These are phyloP conservation scores for Didymella keratinophila DNA, from an alignment of 2,329 filamentous ascomycete genomes.

Conservation along the genomic window DNA sequence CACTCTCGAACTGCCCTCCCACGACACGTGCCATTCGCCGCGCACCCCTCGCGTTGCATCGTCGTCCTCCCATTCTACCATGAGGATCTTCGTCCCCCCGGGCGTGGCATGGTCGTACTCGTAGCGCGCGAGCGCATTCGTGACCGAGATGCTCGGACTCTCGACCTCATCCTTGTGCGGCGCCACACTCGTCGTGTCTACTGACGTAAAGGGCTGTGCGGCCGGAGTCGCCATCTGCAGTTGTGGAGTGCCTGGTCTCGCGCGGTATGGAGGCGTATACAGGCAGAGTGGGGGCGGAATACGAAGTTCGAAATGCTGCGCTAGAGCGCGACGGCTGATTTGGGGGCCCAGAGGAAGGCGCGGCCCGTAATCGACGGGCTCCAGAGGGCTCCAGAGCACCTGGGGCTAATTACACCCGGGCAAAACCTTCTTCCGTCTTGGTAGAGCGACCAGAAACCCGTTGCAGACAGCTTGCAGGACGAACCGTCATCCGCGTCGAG, in stretches of 20 bases:
- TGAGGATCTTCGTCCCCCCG: slow-evolving; percentile 87
- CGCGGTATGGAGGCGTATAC: slow-evolving; percentile 43
- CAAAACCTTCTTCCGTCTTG: slow-evolving; percentile 26
- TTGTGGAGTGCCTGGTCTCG: slow-evolving; percentile 28
- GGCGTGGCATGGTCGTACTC: slow-evolving; percentile 80
- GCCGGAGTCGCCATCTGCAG: slow-evolving; percentile 46
- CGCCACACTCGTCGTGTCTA: slow-evolving; percentile 50
- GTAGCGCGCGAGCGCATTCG: slow-evolving; percentile 77
- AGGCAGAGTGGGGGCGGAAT: slow-evolving; percentile 43
- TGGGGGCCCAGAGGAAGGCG: slow-evolving; percentile 24
- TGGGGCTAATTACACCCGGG: slow-evolving; percentile 20
- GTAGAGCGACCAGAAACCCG: slow-evolving; percentile 25
- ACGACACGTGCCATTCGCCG: slow-evolving; percentile 78
- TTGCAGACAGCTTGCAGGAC: slow-evolving; percentile 16
- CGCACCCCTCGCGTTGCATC: slow-evolving; percentile 56
- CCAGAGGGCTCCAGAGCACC: slow-evolving; percentile 25
- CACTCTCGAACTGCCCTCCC: slow-evolving; percentile 80
- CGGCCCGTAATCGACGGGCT: slow-evolving; percentile 38
- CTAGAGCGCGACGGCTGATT: slow-evolving; percentile 44
- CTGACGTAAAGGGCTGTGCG: slow-evolving; percentile 51
- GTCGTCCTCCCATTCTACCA: slow-evolving; percentile 87
- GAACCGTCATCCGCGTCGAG: slow-evolving; percentile 23
- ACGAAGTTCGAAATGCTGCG: slow-evolving; percentile 38
- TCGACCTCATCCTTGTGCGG: slow-evolving; percentile 52
- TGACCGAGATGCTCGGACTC: slow-evolving; percentile 58